phyloP scores from a whole-genome alignment of 495 filamentous ascomycete genomes.

The Aspergillus cavernicola region DNA sequence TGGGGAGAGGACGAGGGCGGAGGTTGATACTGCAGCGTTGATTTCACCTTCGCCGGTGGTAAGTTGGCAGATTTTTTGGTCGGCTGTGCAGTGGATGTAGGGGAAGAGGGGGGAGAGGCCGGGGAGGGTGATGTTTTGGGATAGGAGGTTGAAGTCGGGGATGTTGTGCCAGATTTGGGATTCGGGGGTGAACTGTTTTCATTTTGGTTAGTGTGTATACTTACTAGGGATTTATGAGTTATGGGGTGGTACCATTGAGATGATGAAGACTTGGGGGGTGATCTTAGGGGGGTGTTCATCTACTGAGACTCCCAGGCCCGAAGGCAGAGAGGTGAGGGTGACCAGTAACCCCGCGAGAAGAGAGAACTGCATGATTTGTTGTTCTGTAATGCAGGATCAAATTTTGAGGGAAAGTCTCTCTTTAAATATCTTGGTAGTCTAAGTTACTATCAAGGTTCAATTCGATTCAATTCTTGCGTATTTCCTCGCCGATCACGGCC shows the following conservation, averaged over 20 bases:
- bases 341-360: conserved; percentile 15
- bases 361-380: conserved; percentile 15
- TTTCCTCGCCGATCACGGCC: background rate
- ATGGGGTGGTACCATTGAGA: conserved; percentile 54
- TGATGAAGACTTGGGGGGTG: conserved; percentile 64
- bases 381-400: too few relatives aligned
- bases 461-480: background rate
- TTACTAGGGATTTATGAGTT: too few relatives aligned
- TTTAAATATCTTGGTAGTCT: too few relatives aligned
- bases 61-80: conserved; percentile 59
- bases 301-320: background rate
- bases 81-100: conserved; percentile 57
- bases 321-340: conserved; percentile 10
- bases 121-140: conserved; percentile 61
- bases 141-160: conserved; percentile 57
- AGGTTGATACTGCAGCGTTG: conserved; percentile 65
- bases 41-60: conserved; percentile 62
- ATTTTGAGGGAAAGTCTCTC: too few relatives aligned
- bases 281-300: conserved; percentile 31
- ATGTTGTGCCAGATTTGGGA: conserved; percentile 64
- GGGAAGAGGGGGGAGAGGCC: conserved; percentile 65
- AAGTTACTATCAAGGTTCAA: too few relatives aligned
- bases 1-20: conserved; percentile 53
- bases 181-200: conserved; percentile 58
- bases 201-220: conserved; percentile 4